Evolutionary conservation across 768 basidiomycete species (phyloP), one percentile per base, ranked within the genome.

Genomic region (Gelatoporia subvermispora): DNA sequence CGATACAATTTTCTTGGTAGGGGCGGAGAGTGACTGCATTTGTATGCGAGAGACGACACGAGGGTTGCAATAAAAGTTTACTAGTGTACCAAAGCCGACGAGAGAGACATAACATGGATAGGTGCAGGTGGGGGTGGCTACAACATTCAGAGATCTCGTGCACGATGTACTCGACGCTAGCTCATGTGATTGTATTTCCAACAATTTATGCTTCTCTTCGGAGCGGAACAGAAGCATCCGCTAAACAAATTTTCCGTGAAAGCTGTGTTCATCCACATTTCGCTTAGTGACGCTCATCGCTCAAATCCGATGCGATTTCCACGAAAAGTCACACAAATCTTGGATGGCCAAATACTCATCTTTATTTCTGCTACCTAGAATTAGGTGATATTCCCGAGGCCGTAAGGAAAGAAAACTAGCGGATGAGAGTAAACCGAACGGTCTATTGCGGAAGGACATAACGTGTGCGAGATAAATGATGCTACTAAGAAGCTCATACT

Each of bases 1-100:
- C 69, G 22, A 97, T 71, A 61, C 91, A 93, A 8, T 78, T 72
- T 53, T 87, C 78, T 60, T 97, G 94, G 63, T 97, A 97, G 0
- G 93, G 92, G n/a, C 94, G 77, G 22, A 93, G 73, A 13, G 45
- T 48, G 11, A 64, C 46, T 17, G 53, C 38, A 35, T 24, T 36
- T 8, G 39, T 22, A 20, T 22, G 22, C 8, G 23, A 15, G 31
- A 43, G 35, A 13, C 16, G 44, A 13, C 45, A 53, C 5, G 18
- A 31, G 9, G 47, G 49, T 38, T 40, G n/a, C 5, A 31, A 31
- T 31, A 31, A 13, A 13, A 24, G 15, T 16, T 31, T 44, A 35
- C 17, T 11, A 28, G 35, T 18, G 23, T 23, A 36, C 17, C 23
- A 18, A 2, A 44, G 18, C 8, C 16, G 16, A 10, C 45, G 41